These are phyloP conservation scores for Inonotus hispidus DNA, from an alignment of 1,284 basidiomycete species.

Conservation along the genomic window DNA sequence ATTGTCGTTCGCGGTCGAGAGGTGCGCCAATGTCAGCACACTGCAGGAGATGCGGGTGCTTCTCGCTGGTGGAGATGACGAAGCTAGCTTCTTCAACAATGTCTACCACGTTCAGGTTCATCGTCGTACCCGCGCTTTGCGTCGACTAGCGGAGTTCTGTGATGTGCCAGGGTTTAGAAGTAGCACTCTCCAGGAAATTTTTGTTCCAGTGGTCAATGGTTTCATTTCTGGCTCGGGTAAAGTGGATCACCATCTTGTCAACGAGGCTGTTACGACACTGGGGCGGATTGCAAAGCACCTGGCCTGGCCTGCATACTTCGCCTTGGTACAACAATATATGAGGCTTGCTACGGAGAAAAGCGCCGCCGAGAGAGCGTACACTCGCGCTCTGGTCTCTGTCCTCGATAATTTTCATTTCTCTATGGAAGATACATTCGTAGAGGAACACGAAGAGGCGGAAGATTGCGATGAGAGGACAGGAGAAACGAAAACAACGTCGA, in stretches of 20 bases:
- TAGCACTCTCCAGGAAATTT: conserved; percentile 74
- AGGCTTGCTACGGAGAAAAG: conserved; percentile 68
- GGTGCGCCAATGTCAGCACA: conserved; percentile 53
- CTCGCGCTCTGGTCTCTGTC: conserved; percentile 83
- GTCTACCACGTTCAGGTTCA: conserved; percentile 94
- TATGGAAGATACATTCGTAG: conserved; percentile 51
- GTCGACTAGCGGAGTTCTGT: conserved; percentile 78
- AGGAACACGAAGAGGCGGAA: conserved; percentile 29
- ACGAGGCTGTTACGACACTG: conserved; percentile 80
- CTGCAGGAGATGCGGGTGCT: conserved; percentile 79
- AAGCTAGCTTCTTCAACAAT: conserved; percentile 97
- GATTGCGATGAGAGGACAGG: conserved; percentile 26
- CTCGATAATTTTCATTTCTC: conserved; percentile 93
- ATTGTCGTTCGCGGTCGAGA: conserved; percentile 70
- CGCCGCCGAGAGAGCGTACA: conserved; percentile 75
- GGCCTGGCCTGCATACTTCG: conserved; percentile 84
- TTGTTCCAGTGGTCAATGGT: conserved; percentile 84
- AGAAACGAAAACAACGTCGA: conserved; percentile 27
- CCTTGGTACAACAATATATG: conserved; percentile 79
- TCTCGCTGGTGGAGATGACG: conserved; percentile 87
- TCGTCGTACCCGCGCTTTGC: conserved; percentile 83
- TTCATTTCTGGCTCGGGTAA: conserved; percentile 68
- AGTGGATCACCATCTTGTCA: conserved; percentile 88
- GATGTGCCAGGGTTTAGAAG: conserved; percentile 69
- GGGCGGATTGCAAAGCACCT: conserved; percentile 73